Conservation (phyloP, 177 flowering plant genomes). For the Vitis hybrid region DNA sequence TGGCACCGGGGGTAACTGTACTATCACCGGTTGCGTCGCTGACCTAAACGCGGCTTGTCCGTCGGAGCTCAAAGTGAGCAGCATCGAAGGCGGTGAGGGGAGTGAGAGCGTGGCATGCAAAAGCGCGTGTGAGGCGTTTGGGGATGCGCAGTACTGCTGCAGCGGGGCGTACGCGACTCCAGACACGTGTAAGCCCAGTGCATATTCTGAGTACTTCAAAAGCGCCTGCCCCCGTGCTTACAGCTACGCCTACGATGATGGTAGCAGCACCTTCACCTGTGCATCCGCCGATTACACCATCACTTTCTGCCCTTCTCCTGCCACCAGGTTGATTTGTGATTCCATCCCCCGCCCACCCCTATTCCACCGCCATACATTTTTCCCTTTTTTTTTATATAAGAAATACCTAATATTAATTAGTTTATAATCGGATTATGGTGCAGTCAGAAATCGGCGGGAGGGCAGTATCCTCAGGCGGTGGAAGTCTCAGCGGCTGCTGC, state of each 20-base stretch:
- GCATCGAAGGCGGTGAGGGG: slow-evolving; percentile 12
- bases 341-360: background rate
- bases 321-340: slow-evolving; percentile 41
- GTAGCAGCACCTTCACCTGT: slow-evolving; percentile 83
- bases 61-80: slow-evolving; percentile 41
- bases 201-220: slow-evolving; percentile 68
- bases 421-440: slow-evolving; percentile 6
- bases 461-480: slow-evolving; percentile 22
- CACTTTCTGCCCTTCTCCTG: slow-evolving; percentile 67
- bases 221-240: slow-evolving; percentile 78
- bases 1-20: slow-evolving; percentile 58
- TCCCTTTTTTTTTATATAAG: background rate
- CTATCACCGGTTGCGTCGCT: slow-evolving; percentile 54
- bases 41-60: slow-evolving; percentile 74
- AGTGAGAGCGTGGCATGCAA: slow-evolving; percentile 63
- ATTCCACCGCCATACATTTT: background rate
- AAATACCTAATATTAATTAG: background rate
- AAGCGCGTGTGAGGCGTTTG: slow-evolving; percentile 89
- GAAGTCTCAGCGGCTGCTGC: slow-evolving; percentile 14
- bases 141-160: slow-evolving; percentile 72
- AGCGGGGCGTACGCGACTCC: slow-evolving; percentile 68
- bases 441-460: slow-evolving; percentile 42
- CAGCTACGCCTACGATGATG: slow-evolving; percentile 90
- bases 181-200: slow-evolving; percentile 59
- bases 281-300: slow-evolving; percentile 62